These are phyloP conservation scores for Ophiostoma tasmaniense DNA, from an alignment of 2,329 filamentous ascomycete genomes.

Conservation along the genomic window DNA sequence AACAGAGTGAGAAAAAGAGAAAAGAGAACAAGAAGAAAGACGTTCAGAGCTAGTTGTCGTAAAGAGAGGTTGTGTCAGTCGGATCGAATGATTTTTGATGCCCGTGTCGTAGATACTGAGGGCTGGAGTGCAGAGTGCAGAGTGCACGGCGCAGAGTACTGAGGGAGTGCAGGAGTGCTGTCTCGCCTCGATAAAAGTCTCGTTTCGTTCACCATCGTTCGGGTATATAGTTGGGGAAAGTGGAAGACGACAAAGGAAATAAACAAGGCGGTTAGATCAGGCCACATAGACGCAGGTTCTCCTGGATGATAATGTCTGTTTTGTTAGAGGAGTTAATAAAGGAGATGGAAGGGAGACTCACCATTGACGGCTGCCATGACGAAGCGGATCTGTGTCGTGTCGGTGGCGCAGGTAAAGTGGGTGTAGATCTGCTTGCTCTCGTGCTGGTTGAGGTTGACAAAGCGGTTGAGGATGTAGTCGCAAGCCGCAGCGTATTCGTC, in stretches of 20 bases:
- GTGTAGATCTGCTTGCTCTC: slow-evolving; percentile 99
- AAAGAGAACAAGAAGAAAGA: slow-evolving; percentile 17
- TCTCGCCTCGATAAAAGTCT: neutral
- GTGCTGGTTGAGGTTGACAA: slow-evolving; percentile 96
- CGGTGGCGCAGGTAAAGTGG: slow-evolving; percentile 97
- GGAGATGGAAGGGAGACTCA: slow-evolving; percentile 36
- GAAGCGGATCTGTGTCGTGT: slow-evolving; percentile 98
- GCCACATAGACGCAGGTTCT: slow-evolving; percentile 65
- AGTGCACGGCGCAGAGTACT: neutral
- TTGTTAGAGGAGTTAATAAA: slow-evolving; percentile 33
- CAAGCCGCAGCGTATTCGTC: slow-evolving; percentile 93
- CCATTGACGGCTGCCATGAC: slow-evolving; percentile 99
- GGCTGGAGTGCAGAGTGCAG: too few species aligned
- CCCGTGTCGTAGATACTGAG: neutral
- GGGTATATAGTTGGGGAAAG: slow-evolving; percentile 18
- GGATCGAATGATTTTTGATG: slow-evolving; percentile 1
- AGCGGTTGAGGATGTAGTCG: slow-evolving; percentile 98
- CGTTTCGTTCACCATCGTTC: slow-evolving; percentile 14
- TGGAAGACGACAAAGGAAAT: slow-evolving; percentile 17
- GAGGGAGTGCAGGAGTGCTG: neutral
- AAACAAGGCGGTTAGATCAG: slow-evolving; percentile 20
- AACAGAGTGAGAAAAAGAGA: slow-evolving; percentile 22
- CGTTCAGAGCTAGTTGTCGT: slow-evolving; percentile 27
- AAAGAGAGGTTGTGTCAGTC: slow-evolving; percentile 17
- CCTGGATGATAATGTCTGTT: slow-evolving; percentile 97